phyloP scores from a whole-genome alignment of 164 flowering plant genomes.

The Vitis riparia region DNA sequence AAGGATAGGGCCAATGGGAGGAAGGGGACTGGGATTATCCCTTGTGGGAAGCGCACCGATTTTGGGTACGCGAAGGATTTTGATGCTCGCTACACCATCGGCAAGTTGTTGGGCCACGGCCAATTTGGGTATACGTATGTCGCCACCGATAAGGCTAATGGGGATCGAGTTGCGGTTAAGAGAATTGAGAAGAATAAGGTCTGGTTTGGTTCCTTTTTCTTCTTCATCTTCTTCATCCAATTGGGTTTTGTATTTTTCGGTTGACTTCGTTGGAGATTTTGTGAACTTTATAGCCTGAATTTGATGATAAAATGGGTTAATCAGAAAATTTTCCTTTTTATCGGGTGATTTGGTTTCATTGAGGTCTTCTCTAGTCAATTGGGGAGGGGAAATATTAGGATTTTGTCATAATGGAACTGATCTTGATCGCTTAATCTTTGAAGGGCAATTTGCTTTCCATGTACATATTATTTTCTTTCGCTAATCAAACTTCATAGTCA shows the following conservation, averaged over 20 bases:
- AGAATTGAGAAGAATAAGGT: slow-evolving; percentile 94
- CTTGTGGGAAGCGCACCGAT: slow-evolving; percentile 88
- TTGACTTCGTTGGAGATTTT: background rate
- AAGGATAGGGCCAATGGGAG: slow-evolving; percentile 31
- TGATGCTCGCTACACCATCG: slow-evolving; percentile 55
- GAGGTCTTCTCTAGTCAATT: too few relatives aligned
- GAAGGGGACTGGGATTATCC: slow-evolving; percentile 42
- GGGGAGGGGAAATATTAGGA: too few relatives aligned
- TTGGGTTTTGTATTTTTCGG: background rate
- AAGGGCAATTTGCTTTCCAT: too few relatives aligned
- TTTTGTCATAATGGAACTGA: too few relatives aligned
- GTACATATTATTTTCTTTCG: too few relatives aligned
- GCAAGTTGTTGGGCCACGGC: slow-evolving; percentile 91
- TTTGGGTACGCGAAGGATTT: slow-evolving; percentile 88
- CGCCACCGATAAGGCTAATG: slow-evolving; percentile 71
- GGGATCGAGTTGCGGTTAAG: slow-evolving; percentile 94
- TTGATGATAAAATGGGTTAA: too few relatives aligned
- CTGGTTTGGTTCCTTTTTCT: background rate
- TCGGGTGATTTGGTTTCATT: too few relatives aligned
- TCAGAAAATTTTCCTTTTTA: too few relatives aligned
- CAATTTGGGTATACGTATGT: slow-evolving; percentile 95
- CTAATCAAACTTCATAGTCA: too few relatives aligned
- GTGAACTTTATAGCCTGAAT: background rate
- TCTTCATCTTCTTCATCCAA: background rate
- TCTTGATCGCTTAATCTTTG: too few relatives aligned